phyloP scores from a whole-genome alignment of 2,329 filamentous ascomycete genomes.

The Pseudogymnoascus sp. region DNA sequence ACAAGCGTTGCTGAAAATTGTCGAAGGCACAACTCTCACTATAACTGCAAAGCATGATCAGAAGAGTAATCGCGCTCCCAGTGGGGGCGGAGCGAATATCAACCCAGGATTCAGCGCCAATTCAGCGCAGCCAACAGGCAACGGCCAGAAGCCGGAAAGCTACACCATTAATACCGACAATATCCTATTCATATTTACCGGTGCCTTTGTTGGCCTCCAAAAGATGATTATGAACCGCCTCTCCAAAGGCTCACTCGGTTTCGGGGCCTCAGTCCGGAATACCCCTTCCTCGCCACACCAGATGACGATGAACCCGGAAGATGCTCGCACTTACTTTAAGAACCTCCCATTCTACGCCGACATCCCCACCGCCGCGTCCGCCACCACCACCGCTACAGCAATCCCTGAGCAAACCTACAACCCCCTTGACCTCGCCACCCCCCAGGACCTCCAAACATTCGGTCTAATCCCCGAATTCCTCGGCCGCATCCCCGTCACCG shows the following conservation, averaged over 20 bases:
- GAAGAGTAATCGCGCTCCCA: slow-evolving; percentile 32
- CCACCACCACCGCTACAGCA: neutral
- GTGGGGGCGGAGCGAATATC: slow-evolving; percentile 14
- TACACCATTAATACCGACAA: slow-evolving; percentile 86
- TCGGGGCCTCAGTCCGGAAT: slow-evolving; percentile 72
- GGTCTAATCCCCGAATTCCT: slow-evolving; percentile 94
- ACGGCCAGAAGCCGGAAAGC: slow-evolving; percentile 33
- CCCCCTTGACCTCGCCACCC: slow-evolving; percentile 63
- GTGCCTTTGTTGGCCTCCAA: slow-evolving; percentile 88
- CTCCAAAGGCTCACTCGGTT: slow-evolving; percentile 76
- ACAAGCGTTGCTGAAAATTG: slow-evolving; percentile 88
- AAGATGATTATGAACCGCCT: slow-evolving; percentile 84
- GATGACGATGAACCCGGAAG: slow-evolving; percentile 56
- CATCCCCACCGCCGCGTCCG: neutral
- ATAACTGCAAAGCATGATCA: slow-evolving; percentile 75
- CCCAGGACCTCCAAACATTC: slow-evolving; percentile 71
- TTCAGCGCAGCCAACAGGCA: slow-evolving; percentile 14
- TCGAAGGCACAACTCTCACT: slow-evolving; percentile 90
- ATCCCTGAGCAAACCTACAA: slow-evolving; percentile 24
- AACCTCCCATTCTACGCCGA: slow-evolving; percentile 49
- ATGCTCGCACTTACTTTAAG: slow-evolving; percentile 46
- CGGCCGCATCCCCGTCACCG: slow-evolving; percentile 86
- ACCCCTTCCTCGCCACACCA: slow-evolving; percentile 44
- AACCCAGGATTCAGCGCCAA: slow-evolving; percentile 13
- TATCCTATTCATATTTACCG: slow-evolving; percentile 94